A percentile compares a stretch with the other conserved stretches of the same genome.
These are phyloP conservation scores for Rhizopogon vesiculosus DNA, from an alignment of 768 basidiomycete genomes.

Conservation along the genomic window DNA sequence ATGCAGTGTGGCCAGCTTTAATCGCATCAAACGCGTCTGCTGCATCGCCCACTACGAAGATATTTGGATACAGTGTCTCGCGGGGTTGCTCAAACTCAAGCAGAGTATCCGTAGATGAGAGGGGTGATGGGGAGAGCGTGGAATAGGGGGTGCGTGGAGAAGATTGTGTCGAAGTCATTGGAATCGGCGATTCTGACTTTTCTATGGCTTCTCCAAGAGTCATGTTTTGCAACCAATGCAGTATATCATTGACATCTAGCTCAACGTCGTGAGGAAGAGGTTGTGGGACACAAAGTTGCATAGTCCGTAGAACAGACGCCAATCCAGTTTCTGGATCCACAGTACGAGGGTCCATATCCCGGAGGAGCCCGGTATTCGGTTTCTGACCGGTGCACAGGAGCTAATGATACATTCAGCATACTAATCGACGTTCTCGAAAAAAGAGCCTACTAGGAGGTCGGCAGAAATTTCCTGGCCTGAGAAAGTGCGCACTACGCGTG, in stretches of 20 bases:
- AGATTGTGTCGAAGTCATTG: neutral
- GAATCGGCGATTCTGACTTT: neutral
- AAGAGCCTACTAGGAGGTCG: slow-evolving; percentile 40
- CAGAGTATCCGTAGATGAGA: slow-evolving; percentile 10
- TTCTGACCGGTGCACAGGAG: slow-evolving; percentile 59
- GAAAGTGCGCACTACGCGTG: slow-evolving; percentile 37
- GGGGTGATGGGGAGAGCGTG: neutral
- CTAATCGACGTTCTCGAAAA: neutral
- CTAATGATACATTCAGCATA: slow-evolving; percentile 20
- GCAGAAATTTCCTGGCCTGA: slow-evolving; percentile 48
- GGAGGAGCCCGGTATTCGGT: slow-evolving; percentile 49
- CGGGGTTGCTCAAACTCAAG: neutral
- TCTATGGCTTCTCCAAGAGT: neutral
- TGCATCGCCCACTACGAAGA: slow-evolving; percentile 60
- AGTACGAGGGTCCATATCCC: slow-evolving; percentile 34
- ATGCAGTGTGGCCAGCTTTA: slow-evolving; percentile 55
- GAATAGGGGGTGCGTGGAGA: slow-evolving; percentile 5
- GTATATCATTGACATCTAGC: neutral
- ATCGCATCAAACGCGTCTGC: slow-evolving; percentile 64
- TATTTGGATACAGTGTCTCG: slow-evolving; percentile 39
- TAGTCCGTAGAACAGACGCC: slow-evolving; percentile 42
- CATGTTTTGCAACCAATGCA: neutral
- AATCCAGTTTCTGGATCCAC: slow-evolving; percentile 36
- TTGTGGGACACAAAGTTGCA: slow-evolving; percentile 32
- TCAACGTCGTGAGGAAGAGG: neutral